Evolutionary conservation across 2,329 filamentous ascomycete genomes (phyloP).

Genomic region (Didymellaceae sp.): DNA sequence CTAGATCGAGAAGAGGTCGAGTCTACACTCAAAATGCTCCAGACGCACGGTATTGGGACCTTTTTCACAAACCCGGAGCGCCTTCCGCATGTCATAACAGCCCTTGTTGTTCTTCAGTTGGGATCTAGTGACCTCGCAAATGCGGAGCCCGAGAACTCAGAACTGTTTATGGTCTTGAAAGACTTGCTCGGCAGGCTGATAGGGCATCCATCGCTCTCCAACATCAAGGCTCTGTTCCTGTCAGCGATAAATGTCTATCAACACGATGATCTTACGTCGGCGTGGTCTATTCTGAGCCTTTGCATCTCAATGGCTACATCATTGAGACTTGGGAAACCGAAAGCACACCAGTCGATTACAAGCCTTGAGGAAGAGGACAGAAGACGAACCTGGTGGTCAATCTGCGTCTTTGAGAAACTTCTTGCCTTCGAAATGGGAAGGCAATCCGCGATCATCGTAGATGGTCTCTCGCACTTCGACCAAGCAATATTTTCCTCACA

Average conservation of each 20-base stretch:
- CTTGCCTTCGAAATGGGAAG: background rate
- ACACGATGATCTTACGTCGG: background rate
- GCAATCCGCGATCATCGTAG: background rate
- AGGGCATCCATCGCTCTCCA: background rate
- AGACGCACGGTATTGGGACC: background rate
- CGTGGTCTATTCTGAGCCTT: background rate
- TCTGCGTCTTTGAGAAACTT: background rate
- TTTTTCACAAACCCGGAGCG: background rate
- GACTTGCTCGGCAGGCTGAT: background rate
- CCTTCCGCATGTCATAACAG: background rate
- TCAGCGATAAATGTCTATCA: background rate
- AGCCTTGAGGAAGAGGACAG: background rate
- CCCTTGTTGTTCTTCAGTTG: background rate
- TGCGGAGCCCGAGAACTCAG: background rate
- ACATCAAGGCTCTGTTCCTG: background rate
- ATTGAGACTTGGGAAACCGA: background rate
- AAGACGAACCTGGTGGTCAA: background rate
- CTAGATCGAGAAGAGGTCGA: background rate
- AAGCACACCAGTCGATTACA: background rate
- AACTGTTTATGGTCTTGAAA: background rate
- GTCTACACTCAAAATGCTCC: background rate
- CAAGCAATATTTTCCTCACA: background rate
- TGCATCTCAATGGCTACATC: background rate
- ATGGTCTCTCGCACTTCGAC: background rate
- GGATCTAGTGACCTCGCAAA: background rate